phyloP scores from a whole-genome alignment of 169 alveolate genomes.

The Neospora caninum region DNA sequence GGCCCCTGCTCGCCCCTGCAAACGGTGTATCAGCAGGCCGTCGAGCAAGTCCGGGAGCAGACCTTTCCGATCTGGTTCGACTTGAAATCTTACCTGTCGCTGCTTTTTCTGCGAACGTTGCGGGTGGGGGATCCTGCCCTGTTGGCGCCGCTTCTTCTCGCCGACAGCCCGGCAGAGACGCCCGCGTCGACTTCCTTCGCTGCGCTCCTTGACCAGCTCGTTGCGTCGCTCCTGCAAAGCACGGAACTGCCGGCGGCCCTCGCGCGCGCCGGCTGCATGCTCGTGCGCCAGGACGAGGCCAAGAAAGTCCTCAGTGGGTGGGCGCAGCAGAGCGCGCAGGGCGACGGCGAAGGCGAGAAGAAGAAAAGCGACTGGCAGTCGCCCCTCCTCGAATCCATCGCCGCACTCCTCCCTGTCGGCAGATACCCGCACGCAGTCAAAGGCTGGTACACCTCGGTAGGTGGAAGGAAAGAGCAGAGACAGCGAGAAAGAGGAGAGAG shows the following conservation, averaged over 20 bases:
- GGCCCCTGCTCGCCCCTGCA: not conserved
- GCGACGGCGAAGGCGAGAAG: not conserved
- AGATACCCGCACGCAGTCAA: not conserved
- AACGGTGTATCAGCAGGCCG: slow-evolving; percentile 28
- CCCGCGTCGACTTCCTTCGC: not conserved
- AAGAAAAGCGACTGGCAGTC: not conserved
- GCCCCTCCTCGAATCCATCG: not conserved
- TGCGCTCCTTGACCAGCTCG: not conserved
- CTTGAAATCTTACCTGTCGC: slow-evolving; percentile 19
- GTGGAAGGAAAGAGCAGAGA: not conserved
- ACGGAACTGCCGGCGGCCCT: not conserved
- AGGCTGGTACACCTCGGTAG: not conserved
- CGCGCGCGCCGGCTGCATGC: not conserved
- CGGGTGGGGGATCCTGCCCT: slow-evolving; percentile 58
- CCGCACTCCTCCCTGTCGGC: not conserved
- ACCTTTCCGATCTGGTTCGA: slow-evolving; percentile 52
- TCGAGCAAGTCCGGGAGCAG: slow-evolving; percentile 34
- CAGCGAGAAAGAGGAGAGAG: not conserved
- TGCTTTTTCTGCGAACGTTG: slow-evolving; percentile 43
- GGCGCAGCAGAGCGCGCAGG: not conserved
- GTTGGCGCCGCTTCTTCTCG: not conserved
- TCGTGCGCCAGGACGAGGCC: not conserved
- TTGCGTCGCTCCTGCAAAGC: not conserved
- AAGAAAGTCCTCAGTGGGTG: not conserved
- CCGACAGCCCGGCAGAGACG: not conserved